These are phyloP conservation scores for Blastocystis sp. DNA, from an alignment of 352 stramenopile species.

Conservation along the genomic window DNA sequence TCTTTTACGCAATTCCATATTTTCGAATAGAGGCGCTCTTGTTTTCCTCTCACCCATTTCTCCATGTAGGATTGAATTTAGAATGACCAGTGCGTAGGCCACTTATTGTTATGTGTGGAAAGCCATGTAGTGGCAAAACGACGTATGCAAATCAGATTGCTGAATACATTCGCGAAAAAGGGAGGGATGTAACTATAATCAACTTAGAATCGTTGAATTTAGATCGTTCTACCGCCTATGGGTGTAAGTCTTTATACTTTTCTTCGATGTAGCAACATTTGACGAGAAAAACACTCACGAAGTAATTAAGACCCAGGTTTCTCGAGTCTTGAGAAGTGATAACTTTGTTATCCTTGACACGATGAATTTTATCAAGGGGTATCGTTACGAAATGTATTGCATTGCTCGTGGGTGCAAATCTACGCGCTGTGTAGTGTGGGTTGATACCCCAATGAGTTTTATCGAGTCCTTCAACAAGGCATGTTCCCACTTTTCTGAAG, in stretches of 20 bases:
- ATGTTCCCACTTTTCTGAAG: slow-evolving; percentile 6
- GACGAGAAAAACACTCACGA: slow-evolving; percentile 60
- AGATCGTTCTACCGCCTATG: slow-evolving; percentile 33
- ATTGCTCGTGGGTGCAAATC: slow-evolving; percentile 39
- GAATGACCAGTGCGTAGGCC: not conserved
- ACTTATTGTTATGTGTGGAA: slow-evolving; percentile 42
- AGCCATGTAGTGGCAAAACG: slow-evolving; percentile 53
- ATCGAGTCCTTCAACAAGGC: slow-evolving; percentile 25
- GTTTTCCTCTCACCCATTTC: not conserved
- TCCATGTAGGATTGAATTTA: not conserved
- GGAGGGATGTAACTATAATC: not conserved
- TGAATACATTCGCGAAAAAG: not conserved
- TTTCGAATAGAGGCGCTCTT: not conserved
- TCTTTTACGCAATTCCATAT: not conserved
- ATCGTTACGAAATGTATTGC: slow-evolving; percentile 60
- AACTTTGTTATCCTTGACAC: slow-evolving; percentile 60
- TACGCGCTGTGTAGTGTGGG: slow-evolving; percentile 43
- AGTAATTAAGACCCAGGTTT: slow-evolving; percentile 57
- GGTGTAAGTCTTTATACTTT: not conserved
- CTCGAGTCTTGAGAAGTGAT: slow-evolving; percentile 27
- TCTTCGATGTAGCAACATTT: not conserved
- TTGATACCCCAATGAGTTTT: slow-evolving; percentile 16
- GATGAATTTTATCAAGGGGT: slow-evolving; percentile 61
- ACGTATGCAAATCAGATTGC: slow-evolving; percentile 22
- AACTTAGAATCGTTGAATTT: slow-evolving; percentile 58